Percentiles rank a stretch among this genome's conserved stretches.
Conservation (phyloP, 2,329 filamentous ascomycete genomes). For the Aspergillus sp. region DNA sequence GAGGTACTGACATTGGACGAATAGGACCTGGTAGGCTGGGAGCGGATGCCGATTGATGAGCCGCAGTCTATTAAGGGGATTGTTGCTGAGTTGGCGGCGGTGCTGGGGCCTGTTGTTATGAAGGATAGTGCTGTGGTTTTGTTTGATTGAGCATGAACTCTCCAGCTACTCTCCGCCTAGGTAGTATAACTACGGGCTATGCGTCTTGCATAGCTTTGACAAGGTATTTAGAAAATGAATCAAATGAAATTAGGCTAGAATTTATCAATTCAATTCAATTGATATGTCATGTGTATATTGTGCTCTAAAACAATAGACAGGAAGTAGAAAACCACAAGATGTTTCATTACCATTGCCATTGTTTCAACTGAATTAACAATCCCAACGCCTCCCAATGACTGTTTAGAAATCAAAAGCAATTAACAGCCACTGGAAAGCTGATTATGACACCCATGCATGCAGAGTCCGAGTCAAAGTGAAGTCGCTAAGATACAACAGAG, state of each 20-base stretch:
- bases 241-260: background rate
- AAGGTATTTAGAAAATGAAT: background rate
- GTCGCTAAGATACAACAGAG: conserved; percentile 16
- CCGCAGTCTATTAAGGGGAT: conserved; percentile 53
- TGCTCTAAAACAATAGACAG: background rate
- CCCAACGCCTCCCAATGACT: conserved; percentile 17
- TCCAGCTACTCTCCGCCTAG: too few relatives aligned
- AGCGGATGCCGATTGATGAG: conserved; percentile 46
- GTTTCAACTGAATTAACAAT: background rate
- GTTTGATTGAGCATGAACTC: conserved; percentile 34
- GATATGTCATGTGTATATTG: conserved; percentile 1
- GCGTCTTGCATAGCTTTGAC: background rate
- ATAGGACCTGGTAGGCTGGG: conserved; percentile 54
- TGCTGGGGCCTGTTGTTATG: conserved; percentile 49
- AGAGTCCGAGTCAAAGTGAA: background rate
- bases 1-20: background rate
- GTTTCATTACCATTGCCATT: background rate
- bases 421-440: conserved; percentile 1
- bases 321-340: background rate
- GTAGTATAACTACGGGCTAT: too few relatives aligned
- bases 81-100: conserved; percentile 51
- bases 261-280: background rate
- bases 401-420: background rate
- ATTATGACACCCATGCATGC: conserved; percentile 7
- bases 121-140: conserved; percentile 46